Evolutionary conservation across 2,329 filamentous ascomycete genomes (phyloP), one percentile per base, ranked within the genome.

Genomic region (Fusarium circinatum): DNA sequence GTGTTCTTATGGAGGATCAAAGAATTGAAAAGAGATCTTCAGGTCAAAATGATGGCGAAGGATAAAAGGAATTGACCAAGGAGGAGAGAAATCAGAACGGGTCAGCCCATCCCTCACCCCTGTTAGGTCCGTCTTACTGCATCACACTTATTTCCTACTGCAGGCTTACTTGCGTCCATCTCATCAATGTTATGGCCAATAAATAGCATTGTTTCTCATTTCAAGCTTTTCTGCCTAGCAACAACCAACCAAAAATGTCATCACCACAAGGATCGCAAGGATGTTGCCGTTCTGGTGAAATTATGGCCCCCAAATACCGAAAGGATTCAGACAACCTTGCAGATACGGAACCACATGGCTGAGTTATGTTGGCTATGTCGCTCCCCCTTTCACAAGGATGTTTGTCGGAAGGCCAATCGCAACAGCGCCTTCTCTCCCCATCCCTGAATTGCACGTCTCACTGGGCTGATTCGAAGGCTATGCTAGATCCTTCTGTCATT

Each of bases 201-300:
- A 11, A 56, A 8, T 20, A 56, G 5, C 38, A 30, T 24, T 24
- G 6, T 5, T 24, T 17, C 17, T 57, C 9, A 26, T 22, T 32
- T 15, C 22, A 24, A 12, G 18, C 13, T 13, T 57, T 10, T 28
- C 20, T 39, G 8, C 14, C 18, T 8, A 38, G 13, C 8, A 28
- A 13, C 0, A 17, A 17, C 32, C 24, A 38, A 28, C 34, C 0
- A 6, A 36, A 8, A 4, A 2, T 34, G 9, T 36, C 32, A 36
- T 22, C 24, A 7, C 2, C 10, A 8, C 10, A 26, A 5, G 49
- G 32, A 22, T 36, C 14, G 9, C 0, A 6, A 38, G 34, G 18
- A 3, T 11, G 8, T 22, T 39, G 18, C 24, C 15, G 24, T 28
- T 18, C 15, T 55, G 24, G 51, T 22, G 24, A 26, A 54, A 28